Percentiles rank a stretch among this genome's conserved stretches.
These are phyloP conservation scores for Periconia sp. DNA, from an alignment of 2,329 filamentous ascomycete genomes.

Conservation along the genomic window DNA sequence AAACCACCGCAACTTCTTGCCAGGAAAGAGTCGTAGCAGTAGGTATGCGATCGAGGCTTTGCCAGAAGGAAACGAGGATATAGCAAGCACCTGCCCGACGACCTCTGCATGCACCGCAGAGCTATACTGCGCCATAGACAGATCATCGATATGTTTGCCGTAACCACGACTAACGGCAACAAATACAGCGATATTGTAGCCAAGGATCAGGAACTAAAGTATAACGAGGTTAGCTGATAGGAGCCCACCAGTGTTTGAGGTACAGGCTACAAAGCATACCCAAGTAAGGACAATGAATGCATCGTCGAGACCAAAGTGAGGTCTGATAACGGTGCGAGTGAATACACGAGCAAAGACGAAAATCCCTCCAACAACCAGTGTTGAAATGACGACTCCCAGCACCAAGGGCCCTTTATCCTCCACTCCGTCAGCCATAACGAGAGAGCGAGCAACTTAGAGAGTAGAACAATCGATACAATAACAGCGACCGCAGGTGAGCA, in stretches of 20 bases:
- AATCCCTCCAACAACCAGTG: not conserved
- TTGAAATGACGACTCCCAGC: not conserved
- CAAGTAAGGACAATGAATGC: not conserved
- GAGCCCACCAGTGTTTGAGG: no score
- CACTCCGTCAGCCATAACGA: no score
- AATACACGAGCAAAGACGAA: not conserved
- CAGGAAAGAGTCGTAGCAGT: not conserved
- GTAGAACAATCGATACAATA: no score
- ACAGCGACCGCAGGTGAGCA: no score
- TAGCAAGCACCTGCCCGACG: constrained; percentile 1
- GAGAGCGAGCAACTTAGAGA: no score
- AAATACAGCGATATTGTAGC: not conserved
- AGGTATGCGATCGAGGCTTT: not conserved
- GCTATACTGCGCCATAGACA: not conserved
- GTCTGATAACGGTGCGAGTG: not conserved
- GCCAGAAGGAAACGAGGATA: not conserved
- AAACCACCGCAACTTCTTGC: not conserved
- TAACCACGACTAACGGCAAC: not conserved
- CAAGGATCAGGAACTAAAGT: not conserved
- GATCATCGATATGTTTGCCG: not conserved
- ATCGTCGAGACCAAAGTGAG: not conserved
- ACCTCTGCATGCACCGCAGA: not conserved
- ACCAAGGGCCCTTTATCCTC: not conserved
- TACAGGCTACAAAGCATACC: not conserved
- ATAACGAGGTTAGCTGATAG: no score